Conservation (phyloP, 768 basidiomycete species). For the Leccinum imitatum region DNA sequence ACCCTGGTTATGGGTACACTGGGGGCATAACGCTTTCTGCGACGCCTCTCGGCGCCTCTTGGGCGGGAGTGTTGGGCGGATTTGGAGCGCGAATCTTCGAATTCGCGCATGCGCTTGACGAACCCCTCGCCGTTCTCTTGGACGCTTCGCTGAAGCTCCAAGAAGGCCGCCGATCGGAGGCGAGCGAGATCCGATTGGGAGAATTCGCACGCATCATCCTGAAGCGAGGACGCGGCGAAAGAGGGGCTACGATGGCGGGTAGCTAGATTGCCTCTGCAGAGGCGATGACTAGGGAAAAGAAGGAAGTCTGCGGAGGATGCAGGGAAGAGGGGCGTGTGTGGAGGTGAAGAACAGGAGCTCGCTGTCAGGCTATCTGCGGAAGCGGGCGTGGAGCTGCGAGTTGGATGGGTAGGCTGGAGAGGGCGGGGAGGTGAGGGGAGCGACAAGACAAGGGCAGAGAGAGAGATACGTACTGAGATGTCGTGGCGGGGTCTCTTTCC, state of each 20-base stretch:
- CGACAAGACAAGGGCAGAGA: conserved; percentile 1
- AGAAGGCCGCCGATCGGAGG: conserved; percentile 62
- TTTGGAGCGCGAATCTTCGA: conserved; percentile 53
- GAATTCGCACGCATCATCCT: conserved; percentile 23
- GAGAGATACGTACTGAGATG: conserved; percentile 39
- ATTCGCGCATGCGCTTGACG: conserved; percentile 71
- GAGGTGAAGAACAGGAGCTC: conserved; percentile 27
- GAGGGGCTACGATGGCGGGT: conserved; percentile 22
- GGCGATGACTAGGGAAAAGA: conserved; percentile 36
- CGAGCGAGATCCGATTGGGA: conserved; percentile 38
- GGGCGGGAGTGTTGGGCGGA: conserved; percentile 38
- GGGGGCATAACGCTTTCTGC: conserved; percentile 40
- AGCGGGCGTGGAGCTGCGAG: conserved; percentile 31
- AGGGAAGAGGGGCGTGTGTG: conserved; percentile 41
- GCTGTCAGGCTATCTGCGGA: conserved; percentile 30
- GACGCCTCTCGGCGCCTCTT: conserved; percentile 42
- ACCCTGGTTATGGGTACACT: conserved; percentile 17
- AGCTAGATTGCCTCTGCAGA: conserved; percentile 6
- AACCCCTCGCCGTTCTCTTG: conserved; percentile 66
- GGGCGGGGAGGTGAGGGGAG: conserved; percentile 3
- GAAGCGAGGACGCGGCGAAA: conserved; percentile 17
- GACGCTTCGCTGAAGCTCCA: conserved; percentile 62
- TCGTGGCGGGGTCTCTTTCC: conserved; percentile 56
- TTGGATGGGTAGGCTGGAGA: conserved; percentile 18
- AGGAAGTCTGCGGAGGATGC: conserved; percentile 51